These are phyloP conservation scores for Ophiostoma himal-ulmi DNA, from an alignment of 2,329 filamentous ascomycete genomes.

Conservation along the genomic window DNA sequence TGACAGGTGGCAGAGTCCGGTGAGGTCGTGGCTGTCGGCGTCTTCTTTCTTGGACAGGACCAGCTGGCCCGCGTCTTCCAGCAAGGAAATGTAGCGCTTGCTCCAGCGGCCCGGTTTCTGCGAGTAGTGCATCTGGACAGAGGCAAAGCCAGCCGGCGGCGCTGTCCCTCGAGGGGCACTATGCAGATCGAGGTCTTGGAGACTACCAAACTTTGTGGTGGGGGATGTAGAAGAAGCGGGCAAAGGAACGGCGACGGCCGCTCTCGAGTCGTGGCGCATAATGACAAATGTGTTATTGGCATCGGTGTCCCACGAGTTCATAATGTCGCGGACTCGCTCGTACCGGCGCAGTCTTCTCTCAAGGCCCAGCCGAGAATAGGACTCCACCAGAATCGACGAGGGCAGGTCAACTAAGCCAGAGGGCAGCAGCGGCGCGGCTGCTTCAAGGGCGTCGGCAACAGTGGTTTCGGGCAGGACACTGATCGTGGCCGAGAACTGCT, in stretches of 20 bases:
- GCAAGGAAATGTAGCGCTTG: constrained; percentile 72
- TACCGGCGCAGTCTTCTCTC: constrained; percentile 79
- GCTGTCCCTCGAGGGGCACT: constrained; percentile 50
- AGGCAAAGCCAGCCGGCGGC: constrained; percentile 58
- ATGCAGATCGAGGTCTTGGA: constrained; percentile 58
- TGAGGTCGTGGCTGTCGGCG: constrained; percentile 31
- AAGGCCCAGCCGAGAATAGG: constrained; percentile 67
- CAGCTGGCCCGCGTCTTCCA: constrained; percentile 32
- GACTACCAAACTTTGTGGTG: constrained; percentile 24
- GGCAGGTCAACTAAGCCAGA: constrained; percentile 63
- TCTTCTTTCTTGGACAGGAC: neutral
- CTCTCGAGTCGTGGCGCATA: constrained; percentile 37
- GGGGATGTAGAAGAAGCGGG: neutral
- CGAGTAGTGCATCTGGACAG: constrained; percentile 70
- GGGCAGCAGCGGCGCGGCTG: constrained; percentile 54
- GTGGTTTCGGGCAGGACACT: constrained; percentile 70
- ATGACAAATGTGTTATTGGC: constrained; percentile 69
- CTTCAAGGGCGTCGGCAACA: constrained; percentile 63
- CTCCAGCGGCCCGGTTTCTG: constrained; percentile 81
- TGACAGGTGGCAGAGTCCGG: constrained; percentile 73
- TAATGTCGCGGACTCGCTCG: constrained; percentile 76
- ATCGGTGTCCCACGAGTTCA: constrained; percentile 90
- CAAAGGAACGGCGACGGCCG: neutral
- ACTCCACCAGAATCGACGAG: constrained; percentile 69
- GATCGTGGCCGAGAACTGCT: constrained; percentile 62